Evolutionary conservation across 1,139 yeast species (phyloP), one percentile per base, ranked within the genome.

Genomic region (Geotrichum klebahnii): DNA sequence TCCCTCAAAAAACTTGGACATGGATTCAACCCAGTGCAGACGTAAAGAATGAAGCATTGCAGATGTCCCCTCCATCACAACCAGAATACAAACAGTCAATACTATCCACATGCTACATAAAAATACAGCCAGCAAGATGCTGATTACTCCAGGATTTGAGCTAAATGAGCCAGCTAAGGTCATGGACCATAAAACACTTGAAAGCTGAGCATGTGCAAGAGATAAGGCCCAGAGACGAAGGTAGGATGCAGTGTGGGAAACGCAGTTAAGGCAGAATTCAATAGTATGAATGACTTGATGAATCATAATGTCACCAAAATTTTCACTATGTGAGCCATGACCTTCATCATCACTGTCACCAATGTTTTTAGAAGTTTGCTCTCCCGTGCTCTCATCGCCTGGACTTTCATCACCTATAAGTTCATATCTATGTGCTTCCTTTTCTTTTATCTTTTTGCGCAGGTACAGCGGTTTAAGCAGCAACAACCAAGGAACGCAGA

Each of bases 281-380:
- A 94, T 94, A 2, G 99, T 94, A 67, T 92, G 97, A 61, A 94
- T 94, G 33, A 94, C 97, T 70, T 94, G 99, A 67, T 94, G 97
- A 57, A 94, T 92, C 76, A 94, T 85, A 34, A 92, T 78, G 62
- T 94, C 99, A 53, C 97, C 96, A 65, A 92, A 82, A 54, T 84
- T 80, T 66, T 79, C 85, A 17, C 70, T 77, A 49, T 80, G 83
- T n/a, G n/a, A n/a, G n/a, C n/a, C n/a, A 24, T 44, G 48, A 1
- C 40, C 50, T 36, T 56, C 61, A 40, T 65, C 68, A 43, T 63
- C 60, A 48, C 65, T 65, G 44, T 61, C 67, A 36, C 63, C 71
- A 50, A 60, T 57, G 54, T 68, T 69, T 6, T 52, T 53, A n/a
- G n/a, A n/a, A n/a, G n/a, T n/a, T n/a, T n/a, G n/a, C n/a, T n/a